phyloP scores from a whole-genome alignment of 1,139 yeast species.

The Magnusiomyces fungicola region DNA sequence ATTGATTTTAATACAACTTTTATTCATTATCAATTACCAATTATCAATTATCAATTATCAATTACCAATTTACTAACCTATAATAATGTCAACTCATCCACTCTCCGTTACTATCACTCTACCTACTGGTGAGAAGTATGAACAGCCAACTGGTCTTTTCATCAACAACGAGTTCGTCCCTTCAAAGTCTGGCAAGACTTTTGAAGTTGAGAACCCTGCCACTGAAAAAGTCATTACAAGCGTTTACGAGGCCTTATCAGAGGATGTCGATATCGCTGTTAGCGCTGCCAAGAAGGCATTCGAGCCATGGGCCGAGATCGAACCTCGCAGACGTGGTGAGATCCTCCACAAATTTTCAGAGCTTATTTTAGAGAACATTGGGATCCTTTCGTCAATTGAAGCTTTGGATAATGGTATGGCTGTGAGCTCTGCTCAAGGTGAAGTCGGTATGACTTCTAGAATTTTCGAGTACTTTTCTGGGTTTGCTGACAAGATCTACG shows the following conservation, averaged over 20 bases:
- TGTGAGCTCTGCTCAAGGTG: conserved; percentile 46
- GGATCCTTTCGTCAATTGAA: conserved; percentile 58
- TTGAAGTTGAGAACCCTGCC: conserved; percentile 53
- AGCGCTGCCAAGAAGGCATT: conserved; percentile 47
- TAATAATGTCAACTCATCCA: too few species aligned
- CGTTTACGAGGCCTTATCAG: conserved; percentile 45
- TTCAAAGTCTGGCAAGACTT: conserved; percentile 42
- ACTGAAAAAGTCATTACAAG: conserved; percentile 47
- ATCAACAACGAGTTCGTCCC: conserved; percentile 52
- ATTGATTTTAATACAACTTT: too few species aligned
- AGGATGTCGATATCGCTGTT: conserved; percentile 50
- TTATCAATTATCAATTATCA: too few species aligned
- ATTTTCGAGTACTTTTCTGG: conserved; percentile 71
- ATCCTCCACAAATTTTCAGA: conserved; percentile 60
- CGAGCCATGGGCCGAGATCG: conserved; percentile 38
- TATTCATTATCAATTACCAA: too few species aligned
- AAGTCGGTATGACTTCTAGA: conserved; percentile 49
- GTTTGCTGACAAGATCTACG: conserved; percentile 71
- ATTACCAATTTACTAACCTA: too few species aligned
- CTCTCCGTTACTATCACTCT: conserved; percentile 39
- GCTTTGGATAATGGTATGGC: conserved; percentile 81
- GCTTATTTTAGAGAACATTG: conserved; percentile 51
- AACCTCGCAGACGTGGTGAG: conserved; percentile 49
- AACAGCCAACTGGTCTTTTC: conserved; percentile 75
- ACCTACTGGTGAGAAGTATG: conserved; percentile 53